Percentiles rank a stretch among this genome's conserved stretches.
Evolutionary conservation across 768 basidiomycete species (phyloP).

Genomic region (Neoboletus magnificus): DNA sequence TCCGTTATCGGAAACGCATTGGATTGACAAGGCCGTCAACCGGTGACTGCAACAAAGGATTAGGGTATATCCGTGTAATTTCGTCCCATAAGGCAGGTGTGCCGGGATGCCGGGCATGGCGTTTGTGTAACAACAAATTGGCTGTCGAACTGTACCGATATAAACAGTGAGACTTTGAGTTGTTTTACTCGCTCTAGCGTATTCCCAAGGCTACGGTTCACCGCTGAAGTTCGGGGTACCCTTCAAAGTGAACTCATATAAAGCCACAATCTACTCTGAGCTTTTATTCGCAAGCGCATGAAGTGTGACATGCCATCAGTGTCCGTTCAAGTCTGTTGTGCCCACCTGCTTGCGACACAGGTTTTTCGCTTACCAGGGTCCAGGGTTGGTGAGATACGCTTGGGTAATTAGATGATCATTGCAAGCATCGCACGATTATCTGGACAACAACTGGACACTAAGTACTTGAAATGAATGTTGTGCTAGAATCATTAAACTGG

Average conservation of each 20-base stretch:
- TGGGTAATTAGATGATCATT: slow-evolving; percentile 3
- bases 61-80: too few species aligned
- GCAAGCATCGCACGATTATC: slow-evolving; percentile 9
- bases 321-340: background rate
- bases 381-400: slow-evolving; percentile 7
- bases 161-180: too few species aligned
- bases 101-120: background rate
- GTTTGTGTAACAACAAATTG: background rate
- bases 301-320: background rate
- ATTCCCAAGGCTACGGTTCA: background rate
- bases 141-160: background rate
- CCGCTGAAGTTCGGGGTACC: background rate
- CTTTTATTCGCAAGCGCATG: background rate
- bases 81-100: background rate
- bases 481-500: slow-evolving; percentile 31
- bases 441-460: slow-evolving; percentile 5
- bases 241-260: background rate
- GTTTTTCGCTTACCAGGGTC: slow-evolving; percentile 20
- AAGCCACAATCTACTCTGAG: background rate
- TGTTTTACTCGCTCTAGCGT: too few species aligned
- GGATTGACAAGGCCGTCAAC: background rate
- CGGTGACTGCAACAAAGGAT: too few species aligned
- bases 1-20: background rate
- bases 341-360: slow-evolving; percentile 3
- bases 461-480: slow-evolving; percentile 25